phyloP scores from a whole-genome alignment of 83 land plant genomes.

The Picea mariana region DNA sequence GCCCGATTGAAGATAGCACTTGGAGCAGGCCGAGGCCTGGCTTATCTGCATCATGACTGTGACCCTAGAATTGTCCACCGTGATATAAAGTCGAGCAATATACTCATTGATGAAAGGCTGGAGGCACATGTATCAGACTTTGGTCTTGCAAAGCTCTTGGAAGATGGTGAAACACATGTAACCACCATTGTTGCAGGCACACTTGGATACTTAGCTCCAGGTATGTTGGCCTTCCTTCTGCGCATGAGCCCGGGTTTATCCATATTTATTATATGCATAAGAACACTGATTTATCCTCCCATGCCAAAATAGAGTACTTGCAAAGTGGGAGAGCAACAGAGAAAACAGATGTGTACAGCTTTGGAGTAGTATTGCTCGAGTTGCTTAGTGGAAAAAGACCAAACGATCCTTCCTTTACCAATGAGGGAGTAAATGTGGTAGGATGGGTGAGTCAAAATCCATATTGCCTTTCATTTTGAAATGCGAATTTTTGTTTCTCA shows the following conservation, averaged over 20 bases:
- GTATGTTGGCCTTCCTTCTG: conserved; percentile 29
- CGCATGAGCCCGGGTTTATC: not conserved
- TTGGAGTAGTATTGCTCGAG: conserved; percentile 92
- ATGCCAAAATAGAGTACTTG: conserved; percentile 69
- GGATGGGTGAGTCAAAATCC: conserved; percentile 75
- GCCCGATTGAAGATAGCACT: conserved; percentile 70
- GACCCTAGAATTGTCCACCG: conserved; percentile 70
- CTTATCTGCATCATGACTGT: conserved; percentile 83
- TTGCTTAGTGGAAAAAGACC: conserved; percentile 91
- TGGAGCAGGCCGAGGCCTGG: conserved; percentile 72
- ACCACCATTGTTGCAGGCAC: conserved; percentile 99
- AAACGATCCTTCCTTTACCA: conserved; percentile 73
- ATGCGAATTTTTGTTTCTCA: not conserved
- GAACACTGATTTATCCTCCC: not conserved
- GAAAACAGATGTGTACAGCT: conserved; percentile 95
- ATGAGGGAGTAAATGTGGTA: conserved; percentile 81
- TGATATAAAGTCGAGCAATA: conserved; percentile 81
- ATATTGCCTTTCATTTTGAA: not conserved
- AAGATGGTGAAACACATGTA: conserved; percentile 83
- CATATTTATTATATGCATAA: not conserved
- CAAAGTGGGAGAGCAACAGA: conserved; percentile 92
- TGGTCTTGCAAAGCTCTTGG: conserved; percentile 88
- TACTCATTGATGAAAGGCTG: conserved; percentile 68
- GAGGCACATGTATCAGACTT: conserved; percentile 85
- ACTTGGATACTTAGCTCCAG: conserved; percentile 97